Evolutionary conservation across 179 eudicot genomes (phyloP), one percentile per base, ranked within the genome.

Genomic region (Spinacia oleracea): DNA sequence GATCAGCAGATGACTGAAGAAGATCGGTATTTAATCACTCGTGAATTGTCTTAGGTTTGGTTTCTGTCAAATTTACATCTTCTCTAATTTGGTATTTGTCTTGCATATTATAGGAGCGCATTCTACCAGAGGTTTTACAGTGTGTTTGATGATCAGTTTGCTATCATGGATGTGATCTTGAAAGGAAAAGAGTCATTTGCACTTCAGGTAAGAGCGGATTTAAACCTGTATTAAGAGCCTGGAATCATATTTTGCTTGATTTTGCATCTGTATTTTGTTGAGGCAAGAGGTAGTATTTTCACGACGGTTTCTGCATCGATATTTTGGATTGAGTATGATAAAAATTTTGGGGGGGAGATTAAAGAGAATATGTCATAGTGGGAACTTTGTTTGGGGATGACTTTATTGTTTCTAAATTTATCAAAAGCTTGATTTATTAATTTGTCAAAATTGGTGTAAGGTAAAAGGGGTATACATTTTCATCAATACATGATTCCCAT

Each of bases 181-280:
- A 89, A 84, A 67, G 90, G 92, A 76, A 96, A 93, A 82, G 97
- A 96, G 85, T 88, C 89, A 75, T 96, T 90, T 90, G 88, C 98
- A 63, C 83, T 68, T 62, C 90, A 90, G 97, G 97, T 91, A 80
- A 80, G 70, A 51, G 25, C 72, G 31, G 23, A 51, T 32, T 50
- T 32, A 32, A 67, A 20, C 12, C 43, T 18, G 8, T 72, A 45
- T 70, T 42, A 23, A n/a, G 51, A 18, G 32, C 27, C 42, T 25
- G 6, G 74, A 55, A 48, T 12, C 15, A 11, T 20, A 9, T 72
- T 16, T 64, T 71, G 5, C 34, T 51, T 42, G 35, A 34, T 27
- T 51, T 29, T 69, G 67, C 27, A 10, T 69, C 27, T 15, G 16
- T 69, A 16, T 50, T 50, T 35, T 68, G 80, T 40, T 35, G 29